Conservation (phyloP, 2,329 filamentous ascomycete species). For the Neopestalotiopsis sp. region DNA sequence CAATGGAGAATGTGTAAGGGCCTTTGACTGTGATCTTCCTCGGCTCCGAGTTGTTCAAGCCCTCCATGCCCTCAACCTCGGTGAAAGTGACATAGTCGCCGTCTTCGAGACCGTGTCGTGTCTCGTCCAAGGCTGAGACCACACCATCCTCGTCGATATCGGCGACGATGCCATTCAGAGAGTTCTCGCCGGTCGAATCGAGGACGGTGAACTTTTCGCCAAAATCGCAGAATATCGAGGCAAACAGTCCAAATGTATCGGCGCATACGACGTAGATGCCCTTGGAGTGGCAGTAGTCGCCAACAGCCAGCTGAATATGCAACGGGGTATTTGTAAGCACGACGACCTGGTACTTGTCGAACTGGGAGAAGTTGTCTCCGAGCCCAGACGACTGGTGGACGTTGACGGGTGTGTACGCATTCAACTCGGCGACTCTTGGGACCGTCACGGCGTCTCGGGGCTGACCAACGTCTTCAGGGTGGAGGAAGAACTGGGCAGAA, state of each 20-base stretch:
- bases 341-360: conserved; percentile 91
- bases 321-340: conserved; percentile 87
- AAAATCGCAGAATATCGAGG: conserved; percentile 96
- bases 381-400: conserved; percentile 72
- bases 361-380: conserved; percentile 75
- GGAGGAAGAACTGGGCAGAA: conserved; percentile 97
- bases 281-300: conserved; percentile 93
- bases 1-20: conserved; percentile 97
- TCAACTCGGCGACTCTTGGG: conserved; percentile 90
- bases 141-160: conserved; percentile 87
- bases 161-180: conserved; percentile 85
- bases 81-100: conserved; percentile 96
- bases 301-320: conserved; percentile 80
- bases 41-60: conserved; percentile 80
- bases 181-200: conserved; percentile 89
- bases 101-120: conserved; percentile 92
- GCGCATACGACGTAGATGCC: conserved; percentile 88
- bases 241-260: conserved; percentile 93
- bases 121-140: conserved; percentile 93
- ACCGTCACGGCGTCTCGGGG: conserved; percentile 85
- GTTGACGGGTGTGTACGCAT: conserved; percentile 91
- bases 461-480: conserved; percentile 86
- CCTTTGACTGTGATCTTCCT: conserved; percentile 93
- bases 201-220: conserved; percentile 91
- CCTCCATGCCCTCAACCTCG: conserved; percentile 91